Base-by-base conservation (phyloP, 2,329 filamentous ascomycete species). In the Phaeosphaeria sp. region DNA sequence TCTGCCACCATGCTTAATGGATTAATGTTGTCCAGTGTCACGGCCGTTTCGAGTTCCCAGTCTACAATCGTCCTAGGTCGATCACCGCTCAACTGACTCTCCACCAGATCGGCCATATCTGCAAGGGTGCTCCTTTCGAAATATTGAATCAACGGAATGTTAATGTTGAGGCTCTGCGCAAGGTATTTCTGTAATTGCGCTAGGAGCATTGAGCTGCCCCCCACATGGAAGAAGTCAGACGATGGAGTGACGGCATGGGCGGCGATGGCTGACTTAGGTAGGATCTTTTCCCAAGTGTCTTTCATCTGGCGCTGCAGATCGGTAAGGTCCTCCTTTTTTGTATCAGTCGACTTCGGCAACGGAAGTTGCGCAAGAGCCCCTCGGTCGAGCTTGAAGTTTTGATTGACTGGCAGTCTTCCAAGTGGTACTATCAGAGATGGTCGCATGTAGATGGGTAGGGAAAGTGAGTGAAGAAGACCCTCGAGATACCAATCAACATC, bases 1-100 rank as follows among this genome's bases (percentile, higher is more conserved):
- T n/a, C n/a, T n/a, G n/a, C n/a, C n/a, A n/a, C n/a, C n/a, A n/a
- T n/a, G n/a, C n/a, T n/a, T n/a, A n/a, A n/a, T n/a, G n/a, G n/a
- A n/a, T n/a, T n/a, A n/a, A n/a, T n/a, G n/a, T n/a, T n/a, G 46
- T 49, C 25, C 3, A 36, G 13, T 6, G 51, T 4, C 9, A 46
- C 2, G 17, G 42, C 39, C 13, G 75, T 81, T 59, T 82, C 79
- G 4, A 49, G 20, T 1, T 75, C 71, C 80, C 80, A 82, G 56
- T 79, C 68, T 46, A 80, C 18, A 6, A 5, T 17, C 6, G 6
- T 42, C 15, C 17, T 18, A 17, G 39, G 6, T n/a, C n/a, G n/a
- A n/a, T n/a, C n/a, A 17, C 17, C 39, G 39, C 39, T 18, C 6
- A 15, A 18, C 6, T 6, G 76, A 44, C 43, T 18, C 49, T 30